Conservation (phyloP, 2,329 filamentous ascomycete genomes). For the Stromatinia cepivora region DNA sequence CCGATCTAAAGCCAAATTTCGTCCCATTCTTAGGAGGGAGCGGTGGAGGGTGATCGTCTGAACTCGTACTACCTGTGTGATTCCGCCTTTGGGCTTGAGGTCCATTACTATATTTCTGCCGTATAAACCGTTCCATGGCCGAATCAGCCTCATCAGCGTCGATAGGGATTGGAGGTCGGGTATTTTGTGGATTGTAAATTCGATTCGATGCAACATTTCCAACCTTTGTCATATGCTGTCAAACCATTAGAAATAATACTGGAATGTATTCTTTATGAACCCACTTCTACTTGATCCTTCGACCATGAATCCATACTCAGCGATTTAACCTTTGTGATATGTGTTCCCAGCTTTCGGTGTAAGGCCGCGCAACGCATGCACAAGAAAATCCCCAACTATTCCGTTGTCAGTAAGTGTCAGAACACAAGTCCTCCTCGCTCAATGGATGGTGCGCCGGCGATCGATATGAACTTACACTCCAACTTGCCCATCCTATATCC, state of each 20-base stretch:
- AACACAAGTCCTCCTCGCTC: not conserved
- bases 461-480: constrained; percentile 40
- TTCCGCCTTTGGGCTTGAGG: constrained; percentile 49
- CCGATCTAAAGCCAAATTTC: constrained; percentile 65
- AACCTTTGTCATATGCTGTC: constrained; percentile 87
- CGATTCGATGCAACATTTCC: constrained; percentile 87
- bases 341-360: constrained; percentile 94
- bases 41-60: constrained; percentile 56
- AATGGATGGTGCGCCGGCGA: not conserved
- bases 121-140: constrained; percentile 92
- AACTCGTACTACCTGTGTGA: constrained; percentile 47
- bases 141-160: constrained; percentile 91
- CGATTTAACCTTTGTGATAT: constrained; percentile 98
- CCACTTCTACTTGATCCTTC: constrained; percentile 91
- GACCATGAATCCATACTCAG: constrained; percentile 98
- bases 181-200: constrained; percentile 82
- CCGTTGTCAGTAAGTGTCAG: constrained; percentile 30
- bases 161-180: constrained; percentile 79
- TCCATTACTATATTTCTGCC: constrained; percentile 82
- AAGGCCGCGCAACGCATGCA: constrained; percentile 97
- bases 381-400: constrained; percentile 86
- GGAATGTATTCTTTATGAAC: constrained; percentile 33
- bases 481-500: constrained; percentile 41
- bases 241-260: constrained; percentile 27
- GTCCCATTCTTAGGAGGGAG: constrained; percentile 60